Evolutionary conservation across 1,284 basidiomycete species (phyloP), one percentile per base, ranked within the genome.

Genomic region (Fistulina hepatica): DNA sequence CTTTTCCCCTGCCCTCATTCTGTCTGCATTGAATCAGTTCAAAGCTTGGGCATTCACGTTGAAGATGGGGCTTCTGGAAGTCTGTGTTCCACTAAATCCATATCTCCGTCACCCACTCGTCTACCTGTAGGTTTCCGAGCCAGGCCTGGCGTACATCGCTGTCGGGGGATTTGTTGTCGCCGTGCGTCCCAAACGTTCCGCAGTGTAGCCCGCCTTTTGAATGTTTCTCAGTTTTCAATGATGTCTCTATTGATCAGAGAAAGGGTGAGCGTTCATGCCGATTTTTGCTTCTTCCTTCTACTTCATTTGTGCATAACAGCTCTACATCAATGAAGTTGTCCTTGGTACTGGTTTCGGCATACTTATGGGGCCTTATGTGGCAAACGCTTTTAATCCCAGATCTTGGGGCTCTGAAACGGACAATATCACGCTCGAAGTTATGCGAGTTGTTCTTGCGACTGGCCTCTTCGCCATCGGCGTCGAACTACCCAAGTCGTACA

Each of bases 261-360:
- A 58, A 79, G 65, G 59, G 80, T 76, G 24, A 3, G 35, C 41
- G 12, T 19, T 28, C 17, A 26, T 40, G 23, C 33, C 33, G 9
- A 15, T 21, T 3, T 13, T 34, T 15, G n/a, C 33, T 11, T 13
- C 13, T 13, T 5, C 13, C 28, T 23, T 6, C 25, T 23, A 24
- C 15, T 31, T 11, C 36, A 34, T 6, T 16, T n/a, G 11, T 7
- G 32, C 19, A 3, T 40, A 10, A 11, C 43, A 81, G 66, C 55
- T 94, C 3, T 94, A 84, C 55, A 77, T 95, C 48, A 93, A 91
- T 49, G 93, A 97, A 65, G 91, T 93, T 17, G 81, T 92, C 23
- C 76, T 95, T 27, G 90, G 91, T 3, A 92, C 90, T 0, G 66
- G 71, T 1, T 86, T 67, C 41, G 66, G 66, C 5, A 53, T 68